Evolutionary conservation across 352 stramenopile species (phyloP).

Genomic region (Halophytophthora batemanensis): DNA sequence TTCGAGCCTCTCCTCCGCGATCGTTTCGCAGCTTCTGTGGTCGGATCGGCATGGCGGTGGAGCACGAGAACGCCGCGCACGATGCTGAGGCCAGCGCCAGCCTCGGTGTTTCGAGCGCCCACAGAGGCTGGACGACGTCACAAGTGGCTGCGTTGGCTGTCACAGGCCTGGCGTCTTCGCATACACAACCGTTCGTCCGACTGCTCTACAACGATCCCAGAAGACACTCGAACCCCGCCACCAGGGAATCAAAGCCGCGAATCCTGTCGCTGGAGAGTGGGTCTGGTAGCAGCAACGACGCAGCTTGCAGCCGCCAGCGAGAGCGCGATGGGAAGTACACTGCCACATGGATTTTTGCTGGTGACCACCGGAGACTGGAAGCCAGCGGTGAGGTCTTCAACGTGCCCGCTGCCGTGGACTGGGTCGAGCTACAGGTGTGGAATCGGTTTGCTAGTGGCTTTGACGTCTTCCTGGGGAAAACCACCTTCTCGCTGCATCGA

Average conservation of each 20-base stretch:
- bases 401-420: constrained; percentile 32
- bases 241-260: constrained; percentile 1
- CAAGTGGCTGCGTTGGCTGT: constrained; percentile 30
- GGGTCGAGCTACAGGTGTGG: constrained; percentile 62
- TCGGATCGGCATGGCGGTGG: constrained; percentile 3
- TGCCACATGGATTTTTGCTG: constrained; percentile 22
- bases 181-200: constrained; percentile 42
- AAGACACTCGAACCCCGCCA: constrained; percentile 3
- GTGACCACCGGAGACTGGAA: background rate
- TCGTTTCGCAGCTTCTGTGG: too few species aligned
- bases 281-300: constrained; percentile 7
- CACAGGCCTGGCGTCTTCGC: constrained; percentile 40
- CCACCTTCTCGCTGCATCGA: constrained; percentile 32
- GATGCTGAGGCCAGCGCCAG: background rate
- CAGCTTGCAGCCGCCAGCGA: constrained; percentile 16
- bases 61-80: constrained; percentile 13
- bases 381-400: constrained; percentile 17
- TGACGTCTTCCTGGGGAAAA: constrained; percentile 48
- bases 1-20: background rate
- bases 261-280: constrained; percentile 18
- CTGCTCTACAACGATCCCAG: constrained; percentile 39
- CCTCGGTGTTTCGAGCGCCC: constrained; percentile 4
- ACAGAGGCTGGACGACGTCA: constrained; percentile 21
- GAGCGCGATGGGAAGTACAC: constrained; percentile 41
- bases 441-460: constrained; percentile 56